A percentile compares a stretch with the other conserved stretches of the same genome.
Evolutionary conservation across 148 eudicot genomes (phyloP).

Genomic region (Persicaria tinctoria): DNA sequence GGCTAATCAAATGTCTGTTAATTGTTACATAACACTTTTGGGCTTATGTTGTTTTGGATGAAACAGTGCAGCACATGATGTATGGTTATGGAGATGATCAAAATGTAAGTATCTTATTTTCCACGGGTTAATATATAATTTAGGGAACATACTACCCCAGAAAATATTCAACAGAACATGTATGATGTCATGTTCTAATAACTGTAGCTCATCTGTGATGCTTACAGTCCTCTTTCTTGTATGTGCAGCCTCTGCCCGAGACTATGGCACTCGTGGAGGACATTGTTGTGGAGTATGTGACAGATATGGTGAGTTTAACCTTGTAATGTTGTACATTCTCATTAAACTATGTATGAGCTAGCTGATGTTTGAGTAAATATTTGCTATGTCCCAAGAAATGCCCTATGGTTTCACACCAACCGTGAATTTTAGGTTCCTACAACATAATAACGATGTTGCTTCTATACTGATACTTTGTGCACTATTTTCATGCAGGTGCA

Average conservation of each 20-base stretch:
- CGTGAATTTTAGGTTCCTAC: neutral
- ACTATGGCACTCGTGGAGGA: slow-evolving; percentile 91
- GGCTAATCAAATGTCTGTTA: neutral
- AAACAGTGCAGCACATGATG: slow-evolving; percentile 95
- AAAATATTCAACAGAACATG: neutral
- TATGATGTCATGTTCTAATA: neutral
- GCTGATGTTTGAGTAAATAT: neutral
- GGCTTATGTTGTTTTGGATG: neutral
- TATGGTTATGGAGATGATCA: slow-evolving; percentile 91
- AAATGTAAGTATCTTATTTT: slow-evolving; percentile 44
- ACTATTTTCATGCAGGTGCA: slow-evolving; percentile 49
- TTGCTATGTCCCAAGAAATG: neutral
- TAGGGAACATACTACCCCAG: neutral
- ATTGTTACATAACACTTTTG: neutral
- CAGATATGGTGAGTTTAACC: slow-evolving; percentile 63
- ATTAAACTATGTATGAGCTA: neutral
- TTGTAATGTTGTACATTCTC: neutral
- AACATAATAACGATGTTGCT: neutral
- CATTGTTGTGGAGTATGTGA: slow-evolving; percentile 94
- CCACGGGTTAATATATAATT: neutral
- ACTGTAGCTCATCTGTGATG: neutral
- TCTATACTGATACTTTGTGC: neutral
- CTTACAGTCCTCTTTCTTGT: slow-evolving; percentile 13
- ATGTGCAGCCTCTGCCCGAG: slow-evolving; percentile 85
- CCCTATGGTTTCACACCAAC: neutral